These are phyloP conservation scores for Fragosphaeria purpurea DNA, from an alignment of 2,329 filamentous ascomycete genomes.

Conservation along the genomic window DNA sequence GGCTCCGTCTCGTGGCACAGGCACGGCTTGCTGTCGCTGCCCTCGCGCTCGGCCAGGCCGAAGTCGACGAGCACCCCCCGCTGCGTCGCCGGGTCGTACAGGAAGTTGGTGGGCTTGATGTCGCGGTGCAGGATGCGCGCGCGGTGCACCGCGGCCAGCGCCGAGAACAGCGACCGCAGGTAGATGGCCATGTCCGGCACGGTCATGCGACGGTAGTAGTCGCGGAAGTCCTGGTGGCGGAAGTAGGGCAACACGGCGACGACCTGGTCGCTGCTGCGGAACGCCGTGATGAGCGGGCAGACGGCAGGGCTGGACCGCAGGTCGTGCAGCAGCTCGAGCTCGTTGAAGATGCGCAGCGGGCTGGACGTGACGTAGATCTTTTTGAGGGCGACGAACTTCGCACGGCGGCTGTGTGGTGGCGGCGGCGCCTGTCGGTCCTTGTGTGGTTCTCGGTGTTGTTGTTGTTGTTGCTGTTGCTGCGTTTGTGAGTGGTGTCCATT, in stretches of 20 bases:
- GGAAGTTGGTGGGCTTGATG: constrained; percentile 95
- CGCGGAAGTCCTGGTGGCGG: constrained; percentile 85
- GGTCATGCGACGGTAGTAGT: constrained; percentile 87
- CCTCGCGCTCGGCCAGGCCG: constrained; percentile 81
- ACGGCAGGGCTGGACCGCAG: constrained; percentile 74
- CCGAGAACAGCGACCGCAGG: constrained; percentile 78
- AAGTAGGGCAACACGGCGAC: constrained; percentile 93
- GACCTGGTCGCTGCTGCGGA: constrained; percentile 87
- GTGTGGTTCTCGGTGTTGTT: constrained; percentile 10
- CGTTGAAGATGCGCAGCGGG: constrained; percentile 86
- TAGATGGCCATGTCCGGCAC: constrained; percentile 82
- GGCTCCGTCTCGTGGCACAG: constrained; percentile 61
- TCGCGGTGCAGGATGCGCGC: constrained; percentile 84
- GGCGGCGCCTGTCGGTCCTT: constrained; percentile 14
- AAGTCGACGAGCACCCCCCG: constrained; percentile 96
- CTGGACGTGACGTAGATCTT: constrained; percentile 99
- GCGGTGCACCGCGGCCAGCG: constrained; percentile 71
- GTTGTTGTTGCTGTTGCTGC: neutral
- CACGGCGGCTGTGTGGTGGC: constrained; percentile 25
- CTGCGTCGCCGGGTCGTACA: constrained; percentile 73
- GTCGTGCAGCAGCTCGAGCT: constrained; percentile 86
- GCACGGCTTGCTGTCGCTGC: constrained; percentile 68
- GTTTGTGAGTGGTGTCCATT: neutral
- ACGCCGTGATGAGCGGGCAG: constrained; percentile 94
- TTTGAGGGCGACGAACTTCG: constrained; percentile 90